Evolutionary conservation across 2,329 filamentous ascomycete species (phyloP), one percentile per base, ranked within the genome.

Genomic region (Exophiala viscosa): DNA sequence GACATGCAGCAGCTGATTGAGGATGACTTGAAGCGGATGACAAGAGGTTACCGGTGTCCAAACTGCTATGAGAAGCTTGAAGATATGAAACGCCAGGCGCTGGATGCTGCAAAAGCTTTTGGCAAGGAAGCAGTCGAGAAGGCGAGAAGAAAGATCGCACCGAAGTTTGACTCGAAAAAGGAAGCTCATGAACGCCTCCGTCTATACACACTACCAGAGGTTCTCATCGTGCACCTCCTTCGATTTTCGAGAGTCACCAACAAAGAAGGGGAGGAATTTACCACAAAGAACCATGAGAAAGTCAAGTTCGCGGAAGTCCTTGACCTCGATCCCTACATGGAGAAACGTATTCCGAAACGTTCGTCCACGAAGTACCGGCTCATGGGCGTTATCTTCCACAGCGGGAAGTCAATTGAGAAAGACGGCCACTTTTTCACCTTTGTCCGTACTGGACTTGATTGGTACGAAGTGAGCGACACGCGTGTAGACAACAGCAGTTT

Each of bases 291-390:
- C n/a, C 6, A 35, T 15, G 49, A 33, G 7, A 13, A 32, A 33
- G 47, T 60, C 13, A 23, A 36, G 10, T 38, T 60, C 28, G 36
- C 36, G 1, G 43, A 52, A 18, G 32, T 18, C 32, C 46, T 60
- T 9, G 49, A 60, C 23, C 33, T 60, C 34, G 20, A 9, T 5
- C 49, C 39, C 7, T 52, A 41, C 9, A 17, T 60, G 3, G 54
- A 60, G 15, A 34, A 47, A 10, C 50, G 35, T n/a, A 18, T 43
- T 10, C 34, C 57, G 3, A 18, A n/a, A 14, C 13, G 32, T 13
- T 14, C 18, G 31, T 38, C 41, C 9, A 49, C 56, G 31, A 50
- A 49, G 32, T 60, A 60, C 34, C 45, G 28, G 14, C 52, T 60
- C 6, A 23, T 39, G 28, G 52, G 18, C 8, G 36, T 60, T 10